A percentile compares a stretch with the other conserved stretches of the same genome.
phyloP scores from a whole-genome alignment of 2,329 filamentous ascomycete species.

The Penicillium sp. region DNA sequence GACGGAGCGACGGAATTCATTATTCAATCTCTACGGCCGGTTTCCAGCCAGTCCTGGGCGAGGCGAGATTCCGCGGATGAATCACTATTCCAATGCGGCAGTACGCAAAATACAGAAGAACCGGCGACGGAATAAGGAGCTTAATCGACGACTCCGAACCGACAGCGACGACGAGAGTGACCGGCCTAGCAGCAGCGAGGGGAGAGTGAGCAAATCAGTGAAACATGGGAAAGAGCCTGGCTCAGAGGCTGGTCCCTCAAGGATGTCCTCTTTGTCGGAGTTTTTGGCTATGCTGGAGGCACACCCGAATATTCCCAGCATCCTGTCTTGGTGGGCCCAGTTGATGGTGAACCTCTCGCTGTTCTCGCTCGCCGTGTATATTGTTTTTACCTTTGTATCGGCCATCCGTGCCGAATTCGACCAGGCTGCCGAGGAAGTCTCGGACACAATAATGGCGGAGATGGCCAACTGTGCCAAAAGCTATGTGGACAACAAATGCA shows the following conservation, averaged over 20 bases:
- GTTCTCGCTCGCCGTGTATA: slow-evolving; percentile 54
- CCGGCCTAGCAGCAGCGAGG: slow-evolving; percentile 36
- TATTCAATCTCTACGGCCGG: slow-evolving; percentile 43
- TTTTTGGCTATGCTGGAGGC: slow-evolving; percentile 62
- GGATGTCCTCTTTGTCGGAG: slow-evolving; percentile 43
- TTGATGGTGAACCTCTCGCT: slow-evolving; percentile 53
- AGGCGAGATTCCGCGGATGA: slow-evolving; percentile 60
- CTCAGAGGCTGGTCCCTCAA: slow-evolving; percentile 27
- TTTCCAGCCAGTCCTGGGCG: slow-evolving; percentile 56
- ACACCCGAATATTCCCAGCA: slow-evolving; percentile 63
- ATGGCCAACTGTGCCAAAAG: slow-evolving; percentile 71
- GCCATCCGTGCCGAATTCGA: slow-evolving; percentile 73
- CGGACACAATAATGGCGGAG: slow-evolving; percentile 66
- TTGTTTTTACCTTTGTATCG: slow-evolving; percentile 66
- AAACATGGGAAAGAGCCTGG: slow-evolving; percentile 19
- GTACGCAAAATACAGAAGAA: slow-evolving; percentile 49
- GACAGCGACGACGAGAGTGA: slow-evolving; percentile 46
- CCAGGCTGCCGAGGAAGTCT: slow-evolving; percentile 66
- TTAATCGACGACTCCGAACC: slow-evolving; percentile 43
- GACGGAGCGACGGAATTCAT: slow-evolving; percentile 38
- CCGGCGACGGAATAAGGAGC: slow-evolving; percentile 47
- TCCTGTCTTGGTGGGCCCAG: slow-evolving; percentile 65
- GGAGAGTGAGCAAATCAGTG: slow-evolving; percentile 31
- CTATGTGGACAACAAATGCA: slow-evolving; percentile 74
- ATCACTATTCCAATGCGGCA: slow-evolving; percentile 48